Evolutionary conservation across 2,329 filamentous ascomycete species (phyloP), one percentile per base, ranked within the genome.

Genomic region (Thermoascus crustaceus): DNA sequence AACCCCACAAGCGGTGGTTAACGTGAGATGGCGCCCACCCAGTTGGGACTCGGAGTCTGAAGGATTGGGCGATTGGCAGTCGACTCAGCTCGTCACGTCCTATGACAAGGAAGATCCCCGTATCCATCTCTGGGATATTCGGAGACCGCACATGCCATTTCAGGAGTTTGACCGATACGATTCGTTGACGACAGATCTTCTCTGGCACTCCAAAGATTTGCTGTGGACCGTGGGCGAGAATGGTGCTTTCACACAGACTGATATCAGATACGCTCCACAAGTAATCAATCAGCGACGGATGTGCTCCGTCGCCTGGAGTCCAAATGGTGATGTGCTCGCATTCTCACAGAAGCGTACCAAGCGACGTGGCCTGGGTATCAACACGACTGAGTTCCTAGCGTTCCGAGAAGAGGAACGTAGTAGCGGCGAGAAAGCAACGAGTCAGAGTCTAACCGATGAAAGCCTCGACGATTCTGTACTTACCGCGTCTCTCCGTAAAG

Each of bases 51-150:
- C 67, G 11, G 69, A 74, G 38, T 61, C 64, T 16, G 58, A 68
- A 18, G 68, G 69, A 21, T 61, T 67, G 18, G 71, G 71, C 20
- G 64, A 67, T 26, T 75, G 73, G 60, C 72, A 78, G 46, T 76
- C 73, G 39, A 79, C 73, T 7, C 76, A 80, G 46, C 50, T 81
- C 17, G 73, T 74, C 24, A 78, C 76, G 2, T 71, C 72, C 4
- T 80, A 80, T 50, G 73, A 78, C 48, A 67, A 72, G 34, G 69
- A 76, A 42, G 73, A 80, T 50, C 68, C 76, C 0, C 62, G 72
- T 21, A 62, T 80, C 35, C 77, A 80, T 47, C 57, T 80, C 3
- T 81, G 77, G 77, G 77, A 81, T 53, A 69, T 80, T 43, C 71
- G 75, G 23, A 67, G 77, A 21, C 75, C 76, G 4, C 65, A 71